Evolutionary conservation across 2,329 filamentous ascomycete genomes (phyloP).

Genomic region (Aspergillus piperis): DNA sequence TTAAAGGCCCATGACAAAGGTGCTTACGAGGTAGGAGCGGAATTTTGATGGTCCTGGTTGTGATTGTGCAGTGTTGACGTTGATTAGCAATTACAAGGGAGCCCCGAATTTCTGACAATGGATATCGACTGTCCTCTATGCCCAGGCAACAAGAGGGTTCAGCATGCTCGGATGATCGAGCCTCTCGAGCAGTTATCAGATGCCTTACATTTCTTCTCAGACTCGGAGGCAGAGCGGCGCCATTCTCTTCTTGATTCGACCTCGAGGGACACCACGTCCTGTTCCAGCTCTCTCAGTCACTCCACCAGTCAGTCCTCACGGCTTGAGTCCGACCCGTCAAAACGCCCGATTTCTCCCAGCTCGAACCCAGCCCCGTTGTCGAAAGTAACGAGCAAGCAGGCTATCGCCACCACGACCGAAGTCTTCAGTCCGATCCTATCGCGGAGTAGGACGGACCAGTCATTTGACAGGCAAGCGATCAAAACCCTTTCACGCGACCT

Average conservation of each 20-base stretch:
- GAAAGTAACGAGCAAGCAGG: constrained; percentile 17
- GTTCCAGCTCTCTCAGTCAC: constrained; percentile 26
- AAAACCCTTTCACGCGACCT: constrained; percentile 23
- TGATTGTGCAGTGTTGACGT: neutral
- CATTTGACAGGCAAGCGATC: constrained; percentile 19
- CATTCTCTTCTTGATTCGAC: constrained; percentile 21
- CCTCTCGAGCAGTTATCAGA: constrained; percentile 30
- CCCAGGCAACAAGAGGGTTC: constrained; percentile 31
- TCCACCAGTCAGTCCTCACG: constrained; percentile 25
- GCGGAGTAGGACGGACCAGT: constrained; percentile 10
- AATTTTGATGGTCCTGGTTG: neutral
- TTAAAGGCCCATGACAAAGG: constrained; percentile 32
- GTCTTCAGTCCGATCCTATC: constrained; percentile 11
- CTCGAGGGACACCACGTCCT: constrained; percentile 22
- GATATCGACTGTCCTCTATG: constrained; percentile 37
- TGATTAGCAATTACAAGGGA: constrained; percentile 22
- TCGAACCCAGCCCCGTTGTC: constrained; percentile 15
- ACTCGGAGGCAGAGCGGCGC: constrained; percentile 19
- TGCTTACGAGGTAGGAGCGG: constrained; percentile 30
- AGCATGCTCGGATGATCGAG: constrained; percentile 38
- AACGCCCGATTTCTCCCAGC: constrained; percentile 19
- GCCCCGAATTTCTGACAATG: constrained; percentile 19
- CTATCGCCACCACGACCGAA: constrained; percentile 16
- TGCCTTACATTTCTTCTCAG: constrained; percentile 21
- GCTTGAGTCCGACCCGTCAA: constrained; percentile 19